Conservation (phyloP, 2,329 filamentous ascomycete genomes). For the Xylaria sp. region DNA sequence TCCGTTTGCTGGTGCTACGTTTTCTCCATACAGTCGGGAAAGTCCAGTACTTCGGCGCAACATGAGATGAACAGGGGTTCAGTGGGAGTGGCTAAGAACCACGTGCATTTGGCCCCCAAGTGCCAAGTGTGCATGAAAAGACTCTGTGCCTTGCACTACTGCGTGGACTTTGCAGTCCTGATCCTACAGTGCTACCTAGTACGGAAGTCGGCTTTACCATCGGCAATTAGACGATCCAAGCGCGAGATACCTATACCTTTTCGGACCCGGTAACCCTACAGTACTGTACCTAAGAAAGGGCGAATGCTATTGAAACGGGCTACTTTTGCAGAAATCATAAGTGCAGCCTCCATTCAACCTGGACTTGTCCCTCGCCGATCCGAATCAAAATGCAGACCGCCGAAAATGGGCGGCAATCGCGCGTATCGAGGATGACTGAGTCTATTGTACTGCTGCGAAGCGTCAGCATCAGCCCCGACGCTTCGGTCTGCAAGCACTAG, state of each 20-base stretch:
- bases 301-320: slow-evolving; percentile 1
- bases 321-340: background rate
- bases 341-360: background rate
- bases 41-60: background rate
- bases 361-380: background rate
- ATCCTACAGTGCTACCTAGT: background rate
- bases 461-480: background rate
- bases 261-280: background rate
- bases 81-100: slow-evolving; percentile 5
- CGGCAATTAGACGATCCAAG: background rate
- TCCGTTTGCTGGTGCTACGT: slow-evolving; percentile 8
- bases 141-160: slow-evolving; percentile 13
- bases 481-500: background rate
- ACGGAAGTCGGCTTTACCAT: slow-evolving; percentile 5
- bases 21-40: slow-evolving; percentile 4
- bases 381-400: background rate
- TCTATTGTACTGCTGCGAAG: background rate
- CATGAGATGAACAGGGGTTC: slow-evolving; percentile 8
- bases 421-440: background rate
- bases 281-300: background rate
- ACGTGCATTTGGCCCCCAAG: slow-evolving; percentile 2
- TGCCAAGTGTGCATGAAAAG: slow-evolving; percentile 2
- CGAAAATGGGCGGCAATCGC: background rate
- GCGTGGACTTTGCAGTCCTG: background rate
- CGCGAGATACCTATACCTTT: too few relatives aligned